Conservation (phyloP, 176 grass and related monocot genomes). For the Raddia guianensis region DNA sequence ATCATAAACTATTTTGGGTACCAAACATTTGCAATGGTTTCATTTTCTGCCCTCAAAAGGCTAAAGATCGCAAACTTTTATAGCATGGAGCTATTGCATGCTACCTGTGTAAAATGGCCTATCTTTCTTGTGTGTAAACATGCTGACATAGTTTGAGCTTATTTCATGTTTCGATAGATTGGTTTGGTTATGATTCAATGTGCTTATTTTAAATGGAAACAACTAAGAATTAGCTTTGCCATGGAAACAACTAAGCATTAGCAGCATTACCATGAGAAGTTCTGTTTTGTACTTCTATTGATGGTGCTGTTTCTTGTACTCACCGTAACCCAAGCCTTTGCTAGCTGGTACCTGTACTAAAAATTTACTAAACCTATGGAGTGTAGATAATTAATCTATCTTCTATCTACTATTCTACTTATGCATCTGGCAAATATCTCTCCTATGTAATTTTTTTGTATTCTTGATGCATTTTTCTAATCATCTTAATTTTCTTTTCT, state of each 20-base stretch:
- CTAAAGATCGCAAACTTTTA: not conserved
- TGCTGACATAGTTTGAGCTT: not conserved
- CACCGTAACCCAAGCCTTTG: not conserved
- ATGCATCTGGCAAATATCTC: no score
- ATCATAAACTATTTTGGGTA: not conserved
- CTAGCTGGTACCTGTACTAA: not conserved
- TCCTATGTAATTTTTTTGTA: no score
- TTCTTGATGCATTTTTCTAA: no score
- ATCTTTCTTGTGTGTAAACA: not conserved
- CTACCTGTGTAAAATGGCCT: not conserved
- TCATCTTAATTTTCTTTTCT: no score
- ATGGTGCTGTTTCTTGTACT: not conserved
- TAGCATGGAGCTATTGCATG: not conserved
- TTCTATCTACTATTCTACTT: no score
- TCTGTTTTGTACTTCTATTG: not conserved
- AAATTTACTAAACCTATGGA: not conserved
- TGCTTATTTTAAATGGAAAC: not conserved
- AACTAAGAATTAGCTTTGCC: not conserved
- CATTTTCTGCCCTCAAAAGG: not conserved
- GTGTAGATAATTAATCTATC: not conserved
- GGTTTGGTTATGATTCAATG: not conserved
- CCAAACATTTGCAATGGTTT: not conserved
- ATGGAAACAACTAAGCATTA: not conserved
- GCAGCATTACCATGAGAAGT: not conserved
- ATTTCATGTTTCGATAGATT: not conserved